Evolutionary conservation across 345 rosid genomes (phyloP), one percentile per base, ranked within the genome.

Genomic region (Brassica incana): DNA sequence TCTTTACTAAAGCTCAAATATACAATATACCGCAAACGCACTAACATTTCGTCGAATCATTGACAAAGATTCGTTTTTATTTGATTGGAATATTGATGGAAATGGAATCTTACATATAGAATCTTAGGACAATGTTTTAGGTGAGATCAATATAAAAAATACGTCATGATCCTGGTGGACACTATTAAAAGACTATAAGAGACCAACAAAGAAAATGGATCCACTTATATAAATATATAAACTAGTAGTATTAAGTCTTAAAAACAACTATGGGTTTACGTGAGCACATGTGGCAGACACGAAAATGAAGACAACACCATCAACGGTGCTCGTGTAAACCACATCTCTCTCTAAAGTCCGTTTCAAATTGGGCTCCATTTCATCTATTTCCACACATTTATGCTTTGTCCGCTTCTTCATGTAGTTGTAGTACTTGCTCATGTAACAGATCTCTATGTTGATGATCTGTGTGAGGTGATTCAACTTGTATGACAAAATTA

Each of bases 221-320:
- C 78, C 78, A 79, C 1, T 65, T 14, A 16, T 16, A 16, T 16
- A 64, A n/a, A 25, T 29, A 29, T 14, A 48, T 48, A 52, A 54
- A 40, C 14, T 72, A 29, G 16, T 78, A 45, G 5, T 14, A 48
- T 48, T 64, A 64, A 9, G 15, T 36, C 50, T 25, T 59, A 18
- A 36, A n/a, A 43, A 66, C 8, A 72, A 67, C 52, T 45, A 74
- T 48, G 70, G 59, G 71, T 48, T 79, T 79, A 79, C 78, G 82
- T 79, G 82, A 79, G 65, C 82, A 79, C 78, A 79, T 79, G 82
- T 79, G 82, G 82, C 82, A 74, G 82, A 79, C 82, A 79, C 33
- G 77, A 79, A 79, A 62, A 50, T 68, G 71, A 74, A 74, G 66
- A 68, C 75, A 68, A 79, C 82, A 79, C 82, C 78, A 79, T 79